These are phyloP conservation scores for Cercospora citrullina DNA, from an alignment of 2,329 filamentous ascomycete species.

Conservation along the genomic window DNA sequence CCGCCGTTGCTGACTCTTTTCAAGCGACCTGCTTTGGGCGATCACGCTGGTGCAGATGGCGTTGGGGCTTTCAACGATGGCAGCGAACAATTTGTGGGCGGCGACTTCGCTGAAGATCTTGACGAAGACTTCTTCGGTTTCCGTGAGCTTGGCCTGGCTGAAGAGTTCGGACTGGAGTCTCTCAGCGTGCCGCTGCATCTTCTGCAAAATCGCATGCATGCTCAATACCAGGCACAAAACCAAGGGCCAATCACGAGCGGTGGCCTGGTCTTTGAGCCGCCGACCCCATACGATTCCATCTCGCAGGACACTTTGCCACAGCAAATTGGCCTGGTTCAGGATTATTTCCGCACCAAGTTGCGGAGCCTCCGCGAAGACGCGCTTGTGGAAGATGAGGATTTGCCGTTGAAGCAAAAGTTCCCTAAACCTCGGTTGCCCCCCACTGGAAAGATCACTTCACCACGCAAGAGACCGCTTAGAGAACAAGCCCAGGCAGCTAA, in stretches of 20 bases:
- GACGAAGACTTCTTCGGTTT: conserved; percentile 99
- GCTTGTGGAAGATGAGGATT: conserved; percentile 88
- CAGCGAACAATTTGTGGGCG: conserved; percentile 93
- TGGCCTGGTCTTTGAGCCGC: conserved; percentile 64
- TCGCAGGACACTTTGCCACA: conserved; percentile 73
- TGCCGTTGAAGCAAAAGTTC: conserved; percentile 85
- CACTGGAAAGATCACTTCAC: conserved; percentile 83
- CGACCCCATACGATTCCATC: conserved; percentile 72
- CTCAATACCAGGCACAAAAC: conserved; percentile 76
- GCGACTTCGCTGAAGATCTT: conserved; percentile 96
- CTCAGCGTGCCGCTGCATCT: conserved; percentile 92
- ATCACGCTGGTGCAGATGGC: conserved; percentile 73
- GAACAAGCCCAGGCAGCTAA: conserved; percentile 82
- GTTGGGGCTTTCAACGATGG: conserved; percentile 92
- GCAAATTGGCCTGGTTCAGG: conserved; percentile 84
- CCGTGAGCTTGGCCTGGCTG: conserved; percentile 88
- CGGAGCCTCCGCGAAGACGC: conserved; percentile 79
- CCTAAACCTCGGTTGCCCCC: conserved; percentile 62
- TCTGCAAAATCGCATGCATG: conserved; percentile 86
- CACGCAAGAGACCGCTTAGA: conserved; percentile 77
- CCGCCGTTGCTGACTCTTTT: conserved; percentile 21
- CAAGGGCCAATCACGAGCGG: conserved; percentile 61
- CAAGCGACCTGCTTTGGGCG: conserved; percentile 75
- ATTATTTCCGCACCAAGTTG: conserved; percentile 88
- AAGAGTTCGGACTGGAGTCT: conserved; percentile 82